Evolutionary conservation across 1,284 basidiomycete species (phyloP).

Genomic region (Tilletia setariae): DNA sequence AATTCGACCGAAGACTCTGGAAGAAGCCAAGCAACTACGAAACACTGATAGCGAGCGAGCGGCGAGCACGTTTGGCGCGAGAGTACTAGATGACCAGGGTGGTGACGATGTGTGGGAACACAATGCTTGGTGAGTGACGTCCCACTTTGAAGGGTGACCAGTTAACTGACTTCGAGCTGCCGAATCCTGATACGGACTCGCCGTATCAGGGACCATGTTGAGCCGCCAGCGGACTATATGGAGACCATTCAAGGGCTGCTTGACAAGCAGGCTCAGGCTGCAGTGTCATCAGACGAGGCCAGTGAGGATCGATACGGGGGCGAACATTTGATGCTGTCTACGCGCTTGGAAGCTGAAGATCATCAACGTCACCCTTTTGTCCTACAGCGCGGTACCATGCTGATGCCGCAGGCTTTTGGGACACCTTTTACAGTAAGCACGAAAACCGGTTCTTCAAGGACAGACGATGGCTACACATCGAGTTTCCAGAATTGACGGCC

Average conservation of each 20-base stretch:
- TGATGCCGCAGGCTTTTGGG: slow-evolving; percentile 42
- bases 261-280: slow-evolving; percentile 36
- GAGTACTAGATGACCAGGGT: slow-evolving; percentile 29
- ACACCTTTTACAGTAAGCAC: slow-evolving; percentile 46
- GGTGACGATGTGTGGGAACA: slow-evolving; percentile 37
- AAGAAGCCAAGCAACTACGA: slow-evolving; percentile 9
- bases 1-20: slow-evolving; percentile 10
- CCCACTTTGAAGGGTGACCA: neutral
- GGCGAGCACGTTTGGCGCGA: slow-evolving; percentile 30
- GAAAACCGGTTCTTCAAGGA: slow-evolving; percentile 53
- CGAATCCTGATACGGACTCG: neutral
- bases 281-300: slow-evolving; percentile 35
- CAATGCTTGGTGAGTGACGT: slow-evolving; percentile 40
- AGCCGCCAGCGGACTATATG: slow-evolving; percentile 38
- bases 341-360: no score
- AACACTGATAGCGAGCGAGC: neutral
- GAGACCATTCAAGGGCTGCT: slow-evolving; percentile 30
- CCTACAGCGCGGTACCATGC: slow-evolving; percentile 31
- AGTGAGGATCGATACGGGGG: slow-evolving; percentile 14
- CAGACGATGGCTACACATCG: slow-evolving; percentile 48
- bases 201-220: slow-evolving; percentile 41
- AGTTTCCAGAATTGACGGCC: slow-evolving; percentile 49
- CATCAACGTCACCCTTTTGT: no score
- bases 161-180: neutral
- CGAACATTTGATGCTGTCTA: neutral